Percentiles rank a stretch among this genome's conserved stretches.
These are phyloP conservation scores for Pichia deserticola DNA, from an alignment of 805 yeast species.

Conservation along the genomic window DNA sequence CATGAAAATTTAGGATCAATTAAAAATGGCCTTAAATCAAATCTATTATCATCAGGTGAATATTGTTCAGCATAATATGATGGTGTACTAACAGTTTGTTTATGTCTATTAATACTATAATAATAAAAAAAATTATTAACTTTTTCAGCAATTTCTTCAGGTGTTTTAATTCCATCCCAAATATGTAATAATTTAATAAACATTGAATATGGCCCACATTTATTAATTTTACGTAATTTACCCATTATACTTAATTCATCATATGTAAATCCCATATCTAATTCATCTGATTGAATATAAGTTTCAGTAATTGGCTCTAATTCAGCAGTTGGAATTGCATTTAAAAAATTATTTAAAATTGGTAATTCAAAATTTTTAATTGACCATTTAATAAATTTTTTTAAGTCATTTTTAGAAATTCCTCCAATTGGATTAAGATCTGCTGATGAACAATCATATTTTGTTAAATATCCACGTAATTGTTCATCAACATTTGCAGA, in stretches of 20 bases:
- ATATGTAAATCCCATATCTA: constrained; percentile 97
- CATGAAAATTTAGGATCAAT: constrained; percentile 84
- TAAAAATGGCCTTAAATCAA: constrained; percentile 92
- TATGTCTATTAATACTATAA: constrained; percentile 93
- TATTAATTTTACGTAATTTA: constrained; percentile 78
- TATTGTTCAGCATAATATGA: constrained; percentile 96
- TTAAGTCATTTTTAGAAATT: constrained; percentile 88
- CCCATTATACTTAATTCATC: constrained; percentile 92
- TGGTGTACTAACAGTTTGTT: constrained; percentile 96
- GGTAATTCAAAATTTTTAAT: constrained; percentile 63
- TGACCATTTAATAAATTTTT: constrained; percentile 79
- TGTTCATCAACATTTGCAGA: constrained; percentile 98
- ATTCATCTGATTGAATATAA: constrained; percentile 93
- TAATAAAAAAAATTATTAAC: constrained; percentile 89
- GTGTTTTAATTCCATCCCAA: constrained; percentile 83
- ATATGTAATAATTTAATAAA: constrained; percentile 82
- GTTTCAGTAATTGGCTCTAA: constrained; percentile 90
- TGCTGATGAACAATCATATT: constrained; percentile 95
- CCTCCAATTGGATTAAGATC: constrained; percentile 99
- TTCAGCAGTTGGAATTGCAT: constrained; percentile 97
- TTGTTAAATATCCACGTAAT: constrained; percentile 88
- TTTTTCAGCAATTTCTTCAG: constrained; percentile 82
- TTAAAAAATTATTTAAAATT: constrained; percentile 65
- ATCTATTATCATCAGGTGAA: constrained; percentile 96
- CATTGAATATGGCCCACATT: constrained; percentile 96